Evolutionary conservation across 352 stramenopile genomes (phyloP).

Genomic region (Phytophthora agathidicida): DNA sequence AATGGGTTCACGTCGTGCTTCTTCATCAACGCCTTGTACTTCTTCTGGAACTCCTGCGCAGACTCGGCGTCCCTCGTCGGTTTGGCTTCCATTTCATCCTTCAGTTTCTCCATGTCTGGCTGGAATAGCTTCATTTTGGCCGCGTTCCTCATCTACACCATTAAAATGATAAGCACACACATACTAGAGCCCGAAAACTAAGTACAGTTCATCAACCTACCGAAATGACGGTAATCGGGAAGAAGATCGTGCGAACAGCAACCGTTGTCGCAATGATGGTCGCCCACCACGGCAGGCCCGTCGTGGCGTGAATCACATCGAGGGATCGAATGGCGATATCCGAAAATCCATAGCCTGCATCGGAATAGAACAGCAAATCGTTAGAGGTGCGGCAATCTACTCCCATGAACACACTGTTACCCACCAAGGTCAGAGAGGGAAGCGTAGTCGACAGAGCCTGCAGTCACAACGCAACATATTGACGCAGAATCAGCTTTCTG

Average conservation of each 20-base stretch:
- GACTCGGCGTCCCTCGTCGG: constrained; percentile 53
- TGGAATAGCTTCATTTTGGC: constrained; percentile 86
- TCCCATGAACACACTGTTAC: background rate
- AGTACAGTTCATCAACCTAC: constrained; percentile 55
- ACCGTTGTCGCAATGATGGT: constrained; percentile 88
- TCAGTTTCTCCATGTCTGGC: constrained; percentile 85
- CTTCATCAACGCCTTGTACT: constrained; percentile 83
- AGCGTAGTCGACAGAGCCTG: constrained; percentile 57
- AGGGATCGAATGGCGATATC: constrained; percentile 79
- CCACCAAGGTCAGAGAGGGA: constrained; percentile 63
- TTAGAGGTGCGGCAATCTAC: constrained; percentile 5
- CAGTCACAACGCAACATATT: background rate
- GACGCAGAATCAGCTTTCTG: constrained; percentile 9
- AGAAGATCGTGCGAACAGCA: constrained; percentile 68
- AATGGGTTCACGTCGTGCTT: constrained; percentile 86
- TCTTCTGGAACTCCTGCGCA: constrained; percentile 64
- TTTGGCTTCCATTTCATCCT: constrained; percentile 65
- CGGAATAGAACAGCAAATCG: background rate
- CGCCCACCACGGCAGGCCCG: constrained; percentile 88
- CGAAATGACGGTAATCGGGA: constrained; percentile 83
- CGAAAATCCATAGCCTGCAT: constrained; percentile 62
- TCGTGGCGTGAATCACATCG: constrained; percentile 77
- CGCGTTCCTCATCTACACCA: constrained; percentile 75
- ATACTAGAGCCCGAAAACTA: no score
- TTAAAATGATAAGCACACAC: background rate